A percentile compares a stretch with the other conserved stretches of the same genome.
phyloP scores from a whole-genome alignment of 257 asterid genomes.

The Paulownia fortunei region DNA sequence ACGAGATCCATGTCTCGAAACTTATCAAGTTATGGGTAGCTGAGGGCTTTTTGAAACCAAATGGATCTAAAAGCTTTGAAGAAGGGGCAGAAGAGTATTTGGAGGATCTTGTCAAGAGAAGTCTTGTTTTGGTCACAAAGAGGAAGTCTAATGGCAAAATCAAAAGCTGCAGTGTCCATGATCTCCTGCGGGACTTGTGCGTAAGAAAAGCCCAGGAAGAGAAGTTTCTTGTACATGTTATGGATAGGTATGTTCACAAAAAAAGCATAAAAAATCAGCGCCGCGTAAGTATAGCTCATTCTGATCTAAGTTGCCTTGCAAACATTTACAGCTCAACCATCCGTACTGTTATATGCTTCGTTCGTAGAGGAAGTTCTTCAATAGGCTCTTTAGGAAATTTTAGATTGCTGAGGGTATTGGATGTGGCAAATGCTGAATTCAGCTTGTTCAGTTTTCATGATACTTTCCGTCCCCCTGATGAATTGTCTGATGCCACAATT shows the following conservation, averaged over 20 bases:
- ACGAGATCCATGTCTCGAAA: background rate
- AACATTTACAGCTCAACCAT: background rate
- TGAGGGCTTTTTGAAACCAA: constrained; percentile 19
- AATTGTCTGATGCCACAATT: background rate
- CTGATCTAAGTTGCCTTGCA: background rate
- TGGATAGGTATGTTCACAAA: no score
- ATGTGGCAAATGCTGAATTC: background rate
- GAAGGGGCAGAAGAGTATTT: constrained; percentile 6
- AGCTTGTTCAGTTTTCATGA: no score
- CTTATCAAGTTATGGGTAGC: constrained; percentile 34
- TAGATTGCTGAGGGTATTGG: background rate
- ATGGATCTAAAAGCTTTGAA: background rate
- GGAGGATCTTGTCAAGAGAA: constrained; percentile 31
- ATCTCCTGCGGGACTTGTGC: constrained; percentile 28
- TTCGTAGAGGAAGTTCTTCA: background rate
- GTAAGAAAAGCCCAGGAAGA: constrained; percentile 18
- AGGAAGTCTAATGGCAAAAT: constrained; percentile 16
- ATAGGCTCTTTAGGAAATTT: background rate
- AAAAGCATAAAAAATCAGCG: background rate
- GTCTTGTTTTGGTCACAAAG: constrained; percentile 24
- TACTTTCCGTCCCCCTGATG: background rate
- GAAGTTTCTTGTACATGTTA: background rate
- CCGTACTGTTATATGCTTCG: constrained; percentile 10
- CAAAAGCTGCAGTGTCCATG: constrained; percentile 29
- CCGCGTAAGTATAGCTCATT: background rate